A percentile compares a stretch with the other conserved stretches of the same genome.
phyloP scores from a whole-genome alignment of 1,284 basidiomycete genomes.

The Violaceomyces palustris region DNA sequence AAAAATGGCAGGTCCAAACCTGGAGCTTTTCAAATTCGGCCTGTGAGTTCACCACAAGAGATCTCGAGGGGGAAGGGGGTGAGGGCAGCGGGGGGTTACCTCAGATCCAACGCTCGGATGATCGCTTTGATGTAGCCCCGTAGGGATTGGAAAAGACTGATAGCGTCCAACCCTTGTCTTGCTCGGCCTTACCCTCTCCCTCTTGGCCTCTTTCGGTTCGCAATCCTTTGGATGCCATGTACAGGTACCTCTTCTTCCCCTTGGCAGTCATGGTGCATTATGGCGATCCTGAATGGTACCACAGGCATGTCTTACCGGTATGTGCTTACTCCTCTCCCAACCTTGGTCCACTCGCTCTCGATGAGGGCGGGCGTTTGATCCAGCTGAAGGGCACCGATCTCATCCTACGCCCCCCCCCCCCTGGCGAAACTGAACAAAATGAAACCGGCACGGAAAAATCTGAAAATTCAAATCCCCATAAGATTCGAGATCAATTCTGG shows the following conservation, averaged over 20 bases:
- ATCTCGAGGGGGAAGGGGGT: too few species aligned
- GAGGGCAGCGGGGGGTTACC: too few species aligned
- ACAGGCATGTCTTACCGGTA: conserved; percentile 71
- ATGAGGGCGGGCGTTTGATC: neutral
- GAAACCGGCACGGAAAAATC: neutral
- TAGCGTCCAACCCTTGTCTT: too few species aligned
- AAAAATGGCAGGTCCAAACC: conserved; percentile 69
- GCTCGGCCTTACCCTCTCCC: too few species aligned
- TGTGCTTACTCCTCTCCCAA: conserved; percentile 34
- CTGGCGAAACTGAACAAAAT: too few species aligned
- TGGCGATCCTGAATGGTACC: conserved; percentile 84
- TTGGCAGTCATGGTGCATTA: conserved; percentile 77
- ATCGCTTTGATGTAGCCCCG: too few species aligned
- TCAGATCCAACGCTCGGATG: too few species aligned
- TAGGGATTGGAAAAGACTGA: too few species aligned
- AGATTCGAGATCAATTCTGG: conserved; percentile 44
- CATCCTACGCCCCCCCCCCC: too few species aligned
- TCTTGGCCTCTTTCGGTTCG: neutral
- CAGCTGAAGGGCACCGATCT: too few species aligned
- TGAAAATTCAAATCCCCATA: neutral
- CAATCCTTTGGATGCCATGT: too few species aligned
- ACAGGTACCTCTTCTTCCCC: conserved; percentile 82
- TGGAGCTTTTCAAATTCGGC: conserved; percentile 49
- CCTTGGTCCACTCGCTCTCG: neutral
- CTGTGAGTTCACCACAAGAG: conserved; percentile 20